phyloP scores from a whole-genome alignment of 139 green algal species.

The Axilococcus clingmanii region DNA sequence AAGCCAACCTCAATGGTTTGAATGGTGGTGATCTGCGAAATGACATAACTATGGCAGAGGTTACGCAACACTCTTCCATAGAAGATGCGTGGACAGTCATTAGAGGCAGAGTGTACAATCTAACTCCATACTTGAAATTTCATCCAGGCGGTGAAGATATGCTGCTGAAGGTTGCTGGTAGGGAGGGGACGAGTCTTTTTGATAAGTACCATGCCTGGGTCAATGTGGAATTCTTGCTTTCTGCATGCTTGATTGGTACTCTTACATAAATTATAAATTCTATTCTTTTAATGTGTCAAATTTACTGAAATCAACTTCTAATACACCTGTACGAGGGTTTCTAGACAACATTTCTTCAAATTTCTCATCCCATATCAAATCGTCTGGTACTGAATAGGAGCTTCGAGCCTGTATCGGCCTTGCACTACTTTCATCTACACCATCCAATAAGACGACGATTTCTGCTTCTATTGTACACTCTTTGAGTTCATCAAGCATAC shows the following conservation, averaged over 20 bases:
- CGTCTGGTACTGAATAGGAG: conserved; percentile 23
- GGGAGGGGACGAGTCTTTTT: conserved; percentile 82
- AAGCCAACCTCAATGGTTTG: conserved; percentile 30
- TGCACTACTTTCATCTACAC: conserved; percentile 28
- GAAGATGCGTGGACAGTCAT: conserved; percentile 90
- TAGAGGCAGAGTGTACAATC: conserved; percentile 82
- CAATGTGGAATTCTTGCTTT: conserved; percentile 72
- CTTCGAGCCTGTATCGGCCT: conserved; percentile 17
- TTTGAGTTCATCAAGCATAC: conserved; percentile 25
- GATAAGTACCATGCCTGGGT: conserved; percentile 91
- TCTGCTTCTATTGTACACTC: conserved; percentile 19
- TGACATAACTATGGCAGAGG: conserved; percentile 70
- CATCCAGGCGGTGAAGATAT: conserved; percentile 72
- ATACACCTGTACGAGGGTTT: not conserved
- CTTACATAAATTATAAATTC: not conserved
- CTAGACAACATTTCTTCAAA: conserved; percentile 11
- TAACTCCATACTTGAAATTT: conserved; percentile 69
- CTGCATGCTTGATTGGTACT: conserved; percentile 62
- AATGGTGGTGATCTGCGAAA: conserved; percentile 10
- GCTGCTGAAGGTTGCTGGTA: conserved; percentile 62
- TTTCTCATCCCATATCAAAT: conserved; percentile 21
- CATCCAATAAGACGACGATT: conserved; percentile 26
- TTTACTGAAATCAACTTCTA: conserved; percentile 6
- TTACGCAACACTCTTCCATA: conserved; percentile 58
- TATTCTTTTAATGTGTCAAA: not conserved